phyloP scores from a whole-genome alignment of 2,329 filamentous ascomycete genomes.

The Graphiopsis chlorocephala region DNA sequence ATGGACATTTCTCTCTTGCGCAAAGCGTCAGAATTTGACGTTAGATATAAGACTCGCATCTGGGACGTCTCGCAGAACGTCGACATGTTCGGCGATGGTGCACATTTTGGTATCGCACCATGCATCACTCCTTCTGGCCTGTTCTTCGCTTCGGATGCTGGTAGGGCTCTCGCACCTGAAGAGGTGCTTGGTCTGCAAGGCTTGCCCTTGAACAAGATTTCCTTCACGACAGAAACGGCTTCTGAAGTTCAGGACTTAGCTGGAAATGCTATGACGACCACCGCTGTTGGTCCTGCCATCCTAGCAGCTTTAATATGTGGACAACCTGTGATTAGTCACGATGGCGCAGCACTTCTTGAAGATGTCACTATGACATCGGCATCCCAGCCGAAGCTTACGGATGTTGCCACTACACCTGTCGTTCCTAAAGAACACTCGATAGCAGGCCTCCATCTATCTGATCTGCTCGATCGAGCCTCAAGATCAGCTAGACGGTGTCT shows the following conservation, averaged over 20 bases:
- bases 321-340: not conserved
- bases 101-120: constrained; percentile 56
- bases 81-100: constrained; percentile 54
- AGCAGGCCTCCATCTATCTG: constrained; percentile 20
- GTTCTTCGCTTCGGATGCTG: constrained; percentile 59
- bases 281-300: constrained; percentile 65
- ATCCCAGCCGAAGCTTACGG: not conserved
- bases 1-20: constrained; percentile 59
- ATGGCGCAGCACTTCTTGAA: not conserved
- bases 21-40: constrained; percentile 52
- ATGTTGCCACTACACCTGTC: not conserved
- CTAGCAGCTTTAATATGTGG: constrained; percentile 56
- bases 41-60: constrained; percentile 54
- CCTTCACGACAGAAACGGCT: constrained; percentile 60
- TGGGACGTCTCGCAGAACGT: constrained; percentile 73
- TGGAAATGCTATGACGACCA: constrained; percentile 76
- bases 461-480: not conserved
- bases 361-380: not conserved
- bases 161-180: constrained; percentile 59
- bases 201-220: constrained; percentile 60
- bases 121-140: constrained; percentile 68
- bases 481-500: constrained; percentile 40
- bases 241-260: constrained; percentile 65
- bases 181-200: constrained; percentile 68
- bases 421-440: not conserved